Conservation (phyloP, 2,329 filamentous ascomycete species). For the Fusarium longipes region DNA sequence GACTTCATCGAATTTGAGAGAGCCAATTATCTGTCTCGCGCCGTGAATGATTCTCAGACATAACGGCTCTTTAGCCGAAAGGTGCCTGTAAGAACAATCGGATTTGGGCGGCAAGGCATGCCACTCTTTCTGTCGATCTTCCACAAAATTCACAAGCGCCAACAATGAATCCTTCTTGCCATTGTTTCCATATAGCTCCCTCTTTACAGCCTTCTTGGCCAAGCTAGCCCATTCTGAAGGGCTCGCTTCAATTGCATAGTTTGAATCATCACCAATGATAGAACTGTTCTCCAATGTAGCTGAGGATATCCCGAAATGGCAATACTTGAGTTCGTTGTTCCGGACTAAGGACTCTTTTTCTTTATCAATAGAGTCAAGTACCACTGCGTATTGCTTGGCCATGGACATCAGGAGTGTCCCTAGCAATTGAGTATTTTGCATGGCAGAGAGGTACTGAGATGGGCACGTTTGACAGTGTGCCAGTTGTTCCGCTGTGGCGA, state of each 20-base stretch:
- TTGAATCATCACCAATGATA: fast-evolving
- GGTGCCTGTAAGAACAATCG: not conserved
- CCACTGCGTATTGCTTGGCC: not conserved
- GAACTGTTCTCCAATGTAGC: fast-evolving
- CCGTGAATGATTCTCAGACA: conserved; percentile 8
- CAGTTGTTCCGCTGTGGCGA: not conserved
- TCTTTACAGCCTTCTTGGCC: not conserved
- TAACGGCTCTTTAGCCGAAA: not conserved
- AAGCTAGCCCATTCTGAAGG: not conserved
- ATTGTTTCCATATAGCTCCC: not conserved
- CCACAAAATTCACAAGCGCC: not conserved
- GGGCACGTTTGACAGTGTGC: not conserved
- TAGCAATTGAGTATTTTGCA: conserved; percentile 1
- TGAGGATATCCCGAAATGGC: not conserved
- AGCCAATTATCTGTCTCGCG: not conserved
- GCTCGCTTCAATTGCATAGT: not conserved
- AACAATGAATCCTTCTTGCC: not conserved
- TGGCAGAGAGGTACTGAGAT: not conserved
- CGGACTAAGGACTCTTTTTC: not conserved
- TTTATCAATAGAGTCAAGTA: not conserved
- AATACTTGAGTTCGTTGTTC: not conserved
- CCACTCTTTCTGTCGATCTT: not conserved
- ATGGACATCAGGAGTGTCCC: conserved; percentile 6
- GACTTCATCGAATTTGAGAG: not conserved
- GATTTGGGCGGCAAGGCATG: not conserved